phyloP scores from a whole-genome alignment of 2,329 filamentous ascomycete species.

The Beauveria brongniartii region DNA sequence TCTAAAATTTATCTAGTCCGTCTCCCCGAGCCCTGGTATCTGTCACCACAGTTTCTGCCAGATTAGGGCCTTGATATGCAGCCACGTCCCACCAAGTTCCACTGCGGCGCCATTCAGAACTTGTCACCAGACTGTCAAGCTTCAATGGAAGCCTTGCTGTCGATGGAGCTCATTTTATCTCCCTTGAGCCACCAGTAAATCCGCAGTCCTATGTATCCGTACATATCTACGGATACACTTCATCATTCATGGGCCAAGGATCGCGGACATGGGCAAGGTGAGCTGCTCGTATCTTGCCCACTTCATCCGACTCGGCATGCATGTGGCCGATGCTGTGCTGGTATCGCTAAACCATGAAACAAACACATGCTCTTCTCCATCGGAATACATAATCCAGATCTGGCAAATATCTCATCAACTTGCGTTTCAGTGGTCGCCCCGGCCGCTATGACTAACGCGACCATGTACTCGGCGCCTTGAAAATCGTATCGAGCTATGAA shows the following conservation, averaged over 20 bases:
- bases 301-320: neutral
- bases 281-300: neutral
- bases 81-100: slow-evolving; percentile 4
- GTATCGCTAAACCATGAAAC: no score
- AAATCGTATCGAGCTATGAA: neutral
- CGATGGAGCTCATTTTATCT: neutral
- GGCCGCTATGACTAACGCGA: neutral
- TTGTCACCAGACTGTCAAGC: neutral
- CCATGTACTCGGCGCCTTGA: neutral
- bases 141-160: neutral
- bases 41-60: slow-evolving; percentile 9
- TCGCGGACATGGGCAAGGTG: neutral
- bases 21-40: neutral
- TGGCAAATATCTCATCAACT: no score
- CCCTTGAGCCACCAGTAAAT: neutral
- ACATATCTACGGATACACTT: no score
- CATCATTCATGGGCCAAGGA: neutral
- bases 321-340: no score
- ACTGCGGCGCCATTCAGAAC: neutral
- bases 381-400: neutral
- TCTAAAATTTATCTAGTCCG: neutral
- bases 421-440: neutral
- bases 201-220: neutral
- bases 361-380: neutral
- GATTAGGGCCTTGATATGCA: neutral